phyloP scores from a whole-genome alignment of 495 filamentous ascomycete genomes.

The Talaromyces nanjingensis region DNA sequence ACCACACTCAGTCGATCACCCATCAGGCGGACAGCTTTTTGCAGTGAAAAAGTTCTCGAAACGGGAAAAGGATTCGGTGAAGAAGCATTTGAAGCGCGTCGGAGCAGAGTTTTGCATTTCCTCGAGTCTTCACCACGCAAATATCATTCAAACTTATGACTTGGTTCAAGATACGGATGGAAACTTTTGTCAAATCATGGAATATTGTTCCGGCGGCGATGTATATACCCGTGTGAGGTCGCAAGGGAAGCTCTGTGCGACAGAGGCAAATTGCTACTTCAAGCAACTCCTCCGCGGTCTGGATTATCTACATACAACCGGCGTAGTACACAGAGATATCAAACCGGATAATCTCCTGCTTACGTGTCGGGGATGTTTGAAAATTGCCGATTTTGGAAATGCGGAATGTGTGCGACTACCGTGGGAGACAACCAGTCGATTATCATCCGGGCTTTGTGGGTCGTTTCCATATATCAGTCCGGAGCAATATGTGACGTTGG shows the following conservation, averaged over 20 bases:
- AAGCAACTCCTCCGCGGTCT: constrained; percentile 10
- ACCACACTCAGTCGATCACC: constrained; percentile 8
- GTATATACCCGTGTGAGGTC: constrained; percentile 8
- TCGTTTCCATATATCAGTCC: constrained; percentile 13
- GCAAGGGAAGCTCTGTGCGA: constrained; percentile 1
- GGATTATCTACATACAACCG: constrained; percentile 9
- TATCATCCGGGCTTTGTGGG: constrained; percentile 7
- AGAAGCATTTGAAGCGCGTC: constrained; percentile 10
- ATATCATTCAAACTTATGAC: constrained; percentile 9
- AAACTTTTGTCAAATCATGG: constrained; percentile 10
- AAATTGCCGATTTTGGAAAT: constrained; percentile 11
- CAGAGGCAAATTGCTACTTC: constrained; percentile 11
- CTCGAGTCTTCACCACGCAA: constrained; percentile 5
- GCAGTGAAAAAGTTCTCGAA: constrained; percentile 10
- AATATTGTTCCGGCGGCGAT: constrained; percentile 11
- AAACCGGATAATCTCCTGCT: constrained; percentile 12
- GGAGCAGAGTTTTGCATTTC: constrained; percentile 13
- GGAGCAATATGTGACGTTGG: constrained; percentile 6
- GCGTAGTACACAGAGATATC: constrained; percentile 10
- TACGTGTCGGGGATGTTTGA: constrained; percentile 5
- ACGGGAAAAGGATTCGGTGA: constrained; percentile 3
- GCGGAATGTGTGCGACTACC: constrained; percentile 10
- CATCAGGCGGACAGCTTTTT: constrained; percentile 12
- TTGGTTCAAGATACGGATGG: constrained; percentile 6
- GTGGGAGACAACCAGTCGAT: constrained; percentile 5